Conservation (phyloP, 2,329 filamentous ascomycete species). For the Aspergillus aculeatinus region DNA sequence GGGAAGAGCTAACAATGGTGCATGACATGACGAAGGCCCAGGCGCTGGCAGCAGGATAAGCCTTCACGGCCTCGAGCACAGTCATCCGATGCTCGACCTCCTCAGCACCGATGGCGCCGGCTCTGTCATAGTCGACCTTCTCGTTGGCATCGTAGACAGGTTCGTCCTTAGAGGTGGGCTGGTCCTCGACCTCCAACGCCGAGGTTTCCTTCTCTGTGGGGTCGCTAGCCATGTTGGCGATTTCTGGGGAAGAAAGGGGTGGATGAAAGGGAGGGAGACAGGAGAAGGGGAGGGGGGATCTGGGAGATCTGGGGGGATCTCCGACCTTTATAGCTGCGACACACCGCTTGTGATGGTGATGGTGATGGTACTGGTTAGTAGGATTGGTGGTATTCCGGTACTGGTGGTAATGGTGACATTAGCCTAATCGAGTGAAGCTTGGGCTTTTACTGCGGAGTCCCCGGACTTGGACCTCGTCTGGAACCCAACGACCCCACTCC, state of each 20-base stretch:
- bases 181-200: conserved; percentile 32
- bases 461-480: conserved; percentile 17
- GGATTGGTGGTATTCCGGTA: no score
- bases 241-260: conserved; percentile 24
- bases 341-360: conserved; percentile 16
- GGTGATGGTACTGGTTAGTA: not conserved
- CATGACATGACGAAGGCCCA: conserved; percentile 59
- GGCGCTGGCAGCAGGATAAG: conserved; percentile 54
- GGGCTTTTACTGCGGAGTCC: conserved; percentile 22
- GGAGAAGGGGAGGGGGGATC: conserved; percentile 19
- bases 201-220: conserved; percentile 33
- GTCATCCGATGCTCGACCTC: conserved; percentile 53
- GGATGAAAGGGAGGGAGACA: conserved; percentile 28
- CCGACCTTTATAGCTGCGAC: conserved; percentile 33
- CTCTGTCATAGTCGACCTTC: conserved; percentile 49
- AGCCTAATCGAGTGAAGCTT: conserved; percentile 27
- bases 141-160: conserved; percentile 37
- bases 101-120: conserved; percentile 59
- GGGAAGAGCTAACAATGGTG: conserved; percentile 51
- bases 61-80: conserved; percentile 47
- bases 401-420: not conserved
- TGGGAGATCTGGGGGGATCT: conserved; percentile 11
- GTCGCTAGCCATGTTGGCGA: conserved; percentile 35
- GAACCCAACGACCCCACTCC: no score
- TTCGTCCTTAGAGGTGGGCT: conserved; percentile 24